Evolutionary conservation across 2,329 filamentous ascomycete genomes (phyloP).

Genomic region (Alternaria metachromatica): DNA sequence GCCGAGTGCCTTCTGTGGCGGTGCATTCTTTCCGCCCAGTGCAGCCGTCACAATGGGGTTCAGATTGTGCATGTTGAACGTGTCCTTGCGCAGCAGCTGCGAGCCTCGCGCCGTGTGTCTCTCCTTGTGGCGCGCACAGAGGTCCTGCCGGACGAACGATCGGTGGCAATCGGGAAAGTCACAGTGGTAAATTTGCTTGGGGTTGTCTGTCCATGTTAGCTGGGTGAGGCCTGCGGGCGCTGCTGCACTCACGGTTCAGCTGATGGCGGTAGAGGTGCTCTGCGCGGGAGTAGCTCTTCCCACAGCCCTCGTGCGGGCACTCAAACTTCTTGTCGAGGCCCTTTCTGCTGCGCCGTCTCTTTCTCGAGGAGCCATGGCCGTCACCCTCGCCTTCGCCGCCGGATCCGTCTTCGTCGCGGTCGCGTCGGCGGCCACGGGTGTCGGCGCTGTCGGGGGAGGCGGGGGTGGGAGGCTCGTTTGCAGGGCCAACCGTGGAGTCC

Average conservation of each 20-base stretch:
- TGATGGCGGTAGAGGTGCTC: constrained; percentile 98
- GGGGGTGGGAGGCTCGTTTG: constrained; percentile 40
- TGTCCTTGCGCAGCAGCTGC: constrained; percentile 76
- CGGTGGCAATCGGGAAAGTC: constrained; percentile 90
- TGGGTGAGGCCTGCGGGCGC: background rate
- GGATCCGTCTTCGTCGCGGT: constrained; percentile 40
- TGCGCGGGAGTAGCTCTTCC: constrained; percentile 94
- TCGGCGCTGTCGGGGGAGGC: constrained; percentile 46
- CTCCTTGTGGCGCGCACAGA: constrained; percentile 73
- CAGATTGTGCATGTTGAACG: constrained; percentile 61
- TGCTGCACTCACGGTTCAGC: constrained; percentile 74
- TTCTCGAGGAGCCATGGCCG: constrained; percentile 48
- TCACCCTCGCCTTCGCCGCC: constrained; percentile 38
- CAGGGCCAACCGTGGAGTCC: constrained; percentile 36
- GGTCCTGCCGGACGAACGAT: constrained; percentile 90
- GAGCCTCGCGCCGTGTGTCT: constrained; percentile 69
- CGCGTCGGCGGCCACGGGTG: constrained; percentile 47
- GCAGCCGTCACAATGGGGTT: constrained; percentile 52
- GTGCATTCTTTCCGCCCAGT: constrained; percentile 41
- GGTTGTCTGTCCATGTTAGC: constrained; percentile 68
- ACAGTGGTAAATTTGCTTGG: constrained; percentile 93
- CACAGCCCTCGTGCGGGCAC: constrained; percentile 85
- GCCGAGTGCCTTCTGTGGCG: constrained; percentile 26
- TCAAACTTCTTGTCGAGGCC: constrained; percentile 73
- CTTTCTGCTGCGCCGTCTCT: constrained; percentile 76